Base-by-base conservation (phyloP, 139 green algal species). In the Deuterostichococcus epilithicus region DNA sequence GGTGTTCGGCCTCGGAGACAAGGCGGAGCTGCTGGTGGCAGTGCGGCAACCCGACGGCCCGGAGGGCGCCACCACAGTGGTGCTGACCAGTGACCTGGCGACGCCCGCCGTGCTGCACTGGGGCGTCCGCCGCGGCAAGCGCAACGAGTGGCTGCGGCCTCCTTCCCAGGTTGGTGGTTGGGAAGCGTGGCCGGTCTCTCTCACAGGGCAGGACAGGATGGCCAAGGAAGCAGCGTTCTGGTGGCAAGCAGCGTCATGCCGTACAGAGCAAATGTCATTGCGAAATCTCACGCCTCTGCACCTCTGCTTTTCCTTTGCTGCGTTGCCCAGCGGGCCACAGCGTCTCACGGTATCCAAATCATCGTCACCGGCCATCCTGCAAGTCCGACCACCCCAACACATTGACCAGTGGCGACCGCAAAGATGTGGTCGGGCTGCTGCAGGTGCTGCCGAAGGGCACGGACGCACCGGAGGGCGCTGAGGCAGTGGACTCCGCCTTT, bases 31-130 rank as follows among this genome's bases (percentile, higher is more conserved):
- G 81, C 82, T 97, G 70, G 91, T 82, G 58, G 84, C 91, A 38
- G 91, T 96, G 68, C 77, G 81, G 22, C 86, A 90, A 75, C 80
- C 77, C 1, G 80, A 81, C 22, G 79, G 80, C 34, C 63, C 78
- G 36, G 78, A 76, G 42, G 78, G 80, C 6, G 23, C 72, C 71
- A 84, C 70, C 8, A 65, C 71, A 2, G 78, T 94, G 22, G 84
- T 68, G 32, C 74, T 97, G 22, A 90, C 90, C 38, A 94, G 92
- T 3, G 91, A 96, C 80, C 80, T 70, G 82, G 87, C 38, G 76
- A 47, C 81, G 20, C 60, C 85, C 0, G 33, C 93, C 26, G 82
- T 96, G 47, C 79, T 98, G 84, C 94, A 98, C 85, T 98, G 94
- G 94, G 94, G 92, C 13, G 86, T 94, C 26, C 72, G 78, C 65